phyloP scores from a whole-genome alignment of 2,329 filamentous ascomycete genomes.

The Penicillium capsulatum region DNA sequence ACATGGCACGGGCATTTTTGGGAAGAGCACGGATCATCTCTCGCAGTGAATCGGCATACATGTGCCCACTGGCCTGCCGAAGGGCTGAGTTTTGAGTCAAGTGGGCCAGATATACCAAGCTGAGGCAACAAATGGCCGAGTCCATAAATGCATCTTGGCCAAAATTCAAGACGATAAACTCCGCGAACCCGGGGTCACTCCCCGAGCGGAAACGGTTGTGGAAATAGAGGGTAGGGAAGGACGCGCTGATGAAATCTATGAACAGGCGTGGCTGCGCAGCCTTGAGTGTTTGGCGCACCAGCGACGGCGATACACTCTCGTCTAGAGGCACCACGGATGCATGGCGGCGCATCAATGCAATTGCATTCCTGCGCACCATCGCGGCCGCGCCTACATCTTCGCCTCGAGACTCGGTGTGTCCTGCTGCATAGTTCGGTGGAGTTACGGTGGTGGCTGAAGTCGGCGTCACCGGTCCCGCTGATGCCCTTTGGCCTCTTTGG shows the following conservation, averaged over 20 bases:
- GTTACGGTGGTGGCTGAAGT: conserved; percentile 3
- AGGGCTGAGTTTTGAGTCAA: conserved; percentile 22
- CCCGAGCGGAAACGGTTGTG: conserved; percentile 27
- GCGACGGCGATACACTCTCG: conserved; percentile 20
- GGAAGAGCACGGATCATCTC: conserved; percentile 29
- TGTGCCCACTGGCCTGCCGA: conserved; percentile 22
- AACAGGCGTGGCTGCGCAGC: conserved; percentile 24
- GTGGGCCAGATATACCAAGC: conserved; percentile 26
- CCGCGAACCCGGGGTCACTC: conserved; percentile 20
- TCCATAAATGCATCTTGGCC: conserved; percentile 24
- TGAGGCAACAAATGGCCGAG: conserved; percentile 25
- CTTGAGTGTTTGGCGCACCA: conserved; percentile 20
- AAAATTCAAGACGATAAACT: conserved; percentile 23
- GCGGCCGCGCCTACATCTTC: conserved; percentile 11
- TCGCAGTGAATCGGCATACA: conserved; percentile 32
- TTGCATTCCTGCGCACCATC: conserved; percentile 22
- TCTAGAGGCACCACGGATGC: conserved; percentile 15
- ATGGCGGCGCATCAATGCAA: conserved; percentile 25
- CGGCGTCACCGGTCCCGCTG: conserved; percentile 3
- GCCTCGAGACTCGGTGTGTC: not conserved
- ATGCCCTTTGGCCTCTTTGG: conserved; percentile 5
- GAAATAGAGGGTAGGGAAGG: conserved; percentile 28
- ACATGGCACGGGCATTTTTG: conserved; percentile 24
- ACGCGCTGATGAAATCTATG: conserved; percentile 24
- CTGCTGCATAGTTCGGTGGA: conserved; percentile 4